Percentiles rank a stretch among this genome's conserved stretches.
Conservation (phyloP, 2,329 filamentous ascomycete species). For the Tolypocladium ophioglossoides region DNA sequence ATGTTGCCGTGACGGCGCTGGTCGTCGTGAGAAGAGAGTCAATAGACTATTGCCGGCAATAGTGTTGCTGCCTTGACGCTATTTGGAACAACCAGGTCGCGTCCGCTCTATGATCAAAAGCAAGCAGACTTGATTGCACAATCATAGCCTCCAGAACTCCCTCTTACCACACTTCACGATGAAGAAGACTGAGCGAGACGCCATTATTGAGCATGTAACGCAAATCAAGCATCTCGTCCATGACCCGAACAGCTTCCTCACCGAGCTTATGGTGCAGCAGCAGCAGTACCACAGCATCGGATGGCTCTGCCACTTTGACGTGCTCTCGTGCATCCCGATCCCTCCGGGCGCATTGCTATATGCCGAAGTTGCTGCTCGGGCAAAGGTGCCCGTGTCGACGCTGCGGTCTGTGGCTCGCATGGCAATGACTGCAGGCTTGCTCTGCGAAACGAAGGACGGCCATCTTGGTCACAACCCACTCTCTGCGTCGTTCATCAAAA, state of each 20-base stretch:
- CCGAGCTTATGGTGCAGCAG: neutral
- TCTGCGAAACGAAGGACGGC: neutral
- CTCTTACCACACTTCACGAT: neutral
- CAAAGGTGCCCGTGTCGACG: neutral
- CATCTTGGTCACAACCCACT: neutral
- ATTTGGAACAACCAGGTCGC: neutral
- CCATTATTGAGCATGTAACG: neutral
- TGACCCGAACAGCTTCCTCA: neutral
- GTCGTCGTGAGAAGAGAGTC: neutral
- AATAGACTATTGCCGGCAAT: neutral
- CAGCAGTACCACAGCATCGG: neutral
- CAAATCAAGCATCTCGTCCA: neutral
- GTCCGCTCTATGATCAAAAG: neutral
- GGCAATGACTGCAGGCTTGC: neutral
- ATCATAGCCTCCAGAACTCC: neutral
- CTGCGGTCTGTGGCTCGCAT: neutral
- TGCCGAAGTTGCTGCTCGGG: neutral
- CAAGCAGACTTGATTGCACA: neutral
- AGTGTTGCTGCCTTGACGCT: neutral
- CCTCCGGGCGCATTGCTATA: neutral
- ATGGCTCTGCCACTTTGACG: neutral
- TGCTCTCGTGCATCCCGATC: neutral
- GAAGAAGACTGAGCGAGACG: neutral
- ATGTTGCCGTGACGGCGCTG: neutral
- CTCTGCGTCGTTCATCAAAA: neutral